phyloP scores from a whole-genome alignment of 2,329 filamentous ascomycete genomes.

The Cryphonectria nitschkei region DNA sequence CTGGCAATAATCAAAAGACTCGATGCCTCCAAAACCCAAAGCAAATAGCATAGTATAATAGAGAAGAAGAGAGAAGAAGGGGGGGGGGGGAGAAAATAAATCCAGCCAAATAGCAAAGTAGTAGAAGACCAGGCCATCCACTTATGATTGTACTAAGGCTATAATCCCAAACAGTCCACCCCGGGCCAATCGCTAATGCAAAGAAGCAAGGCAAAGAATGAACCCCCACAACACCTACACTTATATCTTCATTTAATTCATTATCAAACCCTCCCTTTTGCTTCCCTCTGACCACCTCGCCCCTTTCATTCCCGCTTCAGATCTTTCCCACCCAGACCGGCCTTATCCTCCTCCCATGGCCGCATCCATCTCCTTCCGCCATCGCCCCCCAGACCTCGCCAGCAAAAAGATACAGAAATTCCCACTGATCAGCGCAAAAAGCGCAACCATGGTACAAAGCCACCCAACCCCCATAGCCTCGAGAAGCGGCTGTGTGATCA shows the following conservation, averaged over 20 bases:
- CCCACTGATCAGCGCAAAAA: conserved; percentile 61
- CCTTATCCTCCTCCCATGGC: conserved; percentile 34
- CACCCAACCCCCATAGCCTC: conserved; percentile 73
- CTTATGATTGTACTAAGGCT: not conserved
- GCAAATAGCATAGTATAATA: no score
- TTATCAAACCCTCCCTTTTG: not conserved
- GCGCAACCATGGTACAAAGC: conserved; percentile 66
- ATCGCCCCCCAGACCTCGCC: conserved; percentile 61
- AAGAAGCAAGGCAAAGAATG: not conserved
- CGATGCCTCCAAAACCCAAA: not conserved
- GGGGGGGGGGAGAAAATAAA: no score
- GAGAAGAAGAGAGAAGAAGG: no score
- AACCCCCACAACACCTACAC: not conserved
- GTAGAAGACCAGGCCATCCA: not conserved
- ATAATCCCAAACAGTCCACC: not conserved
- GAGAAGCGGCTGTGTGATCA: conserved; percentile 74
- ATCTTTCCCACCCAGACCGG: no score
- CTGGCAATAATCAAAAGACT: no score
- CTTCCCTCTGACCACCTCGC: no score
- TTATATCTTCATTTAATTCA: not conserved
- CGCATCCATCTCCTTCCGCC: conserved; percentile 67
- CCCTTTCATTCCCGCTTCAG: not conserved
- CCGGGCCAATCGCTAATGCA: conserved; percentile 1
- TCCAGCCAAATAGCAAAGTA: no score
- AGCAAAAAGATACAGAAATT: conserved; percentile 64